These are phyloP conservation scores for Conticribra weissflogii DNA, from an alignment of 108 stramenopile species.

Conservation along the genomic window DNA sequence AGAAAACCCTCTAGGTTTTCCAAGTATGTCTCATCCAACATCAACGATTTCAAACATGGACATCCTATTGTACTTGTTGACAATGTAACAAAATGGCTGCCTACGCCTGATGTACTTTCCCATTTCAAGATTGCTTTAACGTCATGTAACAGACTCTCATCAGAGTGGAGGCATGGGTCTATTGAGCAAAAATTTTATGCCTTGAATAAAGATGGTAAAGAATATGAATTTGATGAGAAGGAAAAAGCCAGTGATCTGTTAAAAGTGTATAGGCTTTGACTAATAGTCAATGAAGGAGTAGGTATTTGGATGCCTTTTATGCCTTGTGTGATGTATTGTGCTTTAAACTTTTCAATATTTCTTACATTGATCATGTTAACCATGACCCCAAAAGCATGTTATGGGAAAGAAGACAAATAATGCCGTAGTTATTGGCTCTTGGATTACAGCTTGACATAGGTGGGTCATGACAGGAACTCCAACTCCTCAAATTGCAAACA, in stretches of 20 bases:
- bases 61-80: conserved; percentile 75
- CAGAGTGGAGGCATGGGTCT: conserved; percentile 82
- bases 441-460: conserved; percentile 70
- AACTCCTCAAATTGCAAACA: conserved; percentile 61
- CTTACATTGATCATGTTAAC: conserved; percentile 86
- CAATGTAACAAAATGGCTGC: conserved; percentile 57
- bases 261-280: conserved; percentile 72
- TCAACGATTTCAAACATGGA: conserved; percentile 35
- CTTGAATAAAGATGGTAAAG: conserved; percentile 35
- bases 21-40: conserved; percentile 25
- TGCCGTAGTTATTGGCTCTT: conserved; percentile 75
- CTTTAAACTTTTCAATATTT: conserved; percentile 8
- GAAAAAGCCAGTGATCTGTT: conserved; percentile 66
- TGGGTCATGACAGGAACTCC: conserved; percentile 92
- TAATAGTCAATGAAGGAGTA: background rate
- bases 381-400: no score
- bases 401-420: conserved; percentile 76
- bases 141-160: conserved; percentile 65
- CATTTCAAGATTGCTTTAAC: conserved; percentile 74
- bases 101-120: conserved; percentile 60
- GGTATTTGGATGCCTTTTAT: no score
- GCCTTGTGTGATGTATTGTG: background rate
- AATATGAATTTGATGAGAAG: background rate
- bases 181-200: conserved; percentile 69
- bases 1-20: background rate